Percentiles rank a stretch among this genome's conserved stretches.
Evolutionary conservation across 345 rosid genomes (phyloP).

Genomic region (Citrus mangshanensis): DNA sequence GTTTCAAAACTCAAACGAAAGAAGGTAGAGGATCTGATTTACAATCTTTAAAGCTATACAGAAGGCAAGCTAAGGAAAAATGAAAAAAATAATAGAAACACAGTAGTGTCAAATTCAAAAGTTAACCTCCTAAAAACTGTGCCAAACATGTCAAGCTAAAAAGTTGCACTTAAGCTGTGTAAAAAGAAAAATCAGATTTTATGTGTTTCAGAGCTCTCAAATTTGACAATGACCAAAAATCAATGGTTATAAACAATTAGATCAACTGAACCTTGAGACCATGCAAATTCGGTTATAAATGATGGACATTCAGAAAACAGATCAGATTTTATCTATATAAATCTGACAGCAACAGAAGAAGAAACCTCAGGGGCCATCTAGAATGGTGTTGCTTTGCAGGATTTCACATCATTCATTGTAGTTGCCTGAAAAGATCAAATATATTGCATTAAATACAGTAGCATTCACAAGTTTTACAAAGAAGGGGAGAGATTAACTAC

Average conservation of each 20-base stretch:
- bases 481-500: constrained; percentile 24
- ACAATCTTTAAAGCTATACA: too few species aligned
- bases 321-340: background rate
- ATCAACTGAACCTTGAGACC: background rate
- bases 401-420: constrained; percentile 65
- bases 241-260: background rate
- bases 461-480: background rate
- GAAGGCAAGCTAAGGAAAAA: too few species aligned
- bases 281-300: background rate
- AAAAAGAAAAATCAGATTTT: background rate
- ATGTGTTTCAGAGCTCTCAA: background rate
- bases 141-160: too few species aligned
- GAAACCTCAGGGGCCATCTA: constrained; percentile 99
- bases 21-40: too few species aligned
- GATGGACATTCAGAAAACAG: background rate
- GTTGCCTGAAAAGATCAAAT: constrained; percentile 55
- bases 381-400: constrained; percentile 75
- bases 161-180: too few species aligned
- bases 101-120: background rate
- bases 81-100: too few species aligned
- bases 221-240: background rate
- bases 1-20: too few species aligned
- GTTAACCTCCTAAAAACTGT: background rate
- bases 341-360: constrained; percentile 16
- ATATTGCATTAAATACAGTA: background rate